Percentiles rank a stretch among this genome's conserved stretches.
phyloP scores from a whole-genome alignment of 768 basidiomycete genomes.

The Boletus insuetus region DNA sequence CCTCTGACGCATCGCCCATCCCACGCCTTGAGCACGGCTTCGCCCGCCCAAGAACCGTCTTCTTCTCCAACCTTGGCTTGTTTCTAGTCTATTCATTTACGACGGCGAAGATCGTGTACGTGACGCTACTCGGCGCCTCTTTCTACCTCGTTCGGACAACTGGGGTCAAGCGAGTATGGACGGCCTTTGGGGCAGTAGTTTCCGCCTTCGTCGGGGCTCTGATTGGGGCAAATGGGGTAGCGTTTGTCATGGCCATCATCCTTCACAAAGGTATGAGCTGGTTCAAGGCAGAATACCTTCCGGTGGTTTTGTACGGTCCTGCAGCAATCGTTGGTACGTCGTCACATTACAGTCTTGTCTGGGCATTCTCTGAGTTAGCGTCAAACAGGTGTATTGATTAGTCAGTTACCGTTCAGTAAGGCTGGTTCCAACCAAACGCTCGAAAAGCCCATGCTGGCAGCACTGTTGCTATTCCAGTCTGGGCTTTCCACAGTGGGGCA shows the following conservation, averaged over 20 bases:
- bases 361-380: not conserved
- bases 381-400: constrained; percentile 53
- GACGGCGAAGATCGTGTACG: constrained; percentile 65
- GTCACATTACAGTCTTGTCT: not conserved
- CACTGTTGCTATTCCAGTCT: constrained; percentile 60
- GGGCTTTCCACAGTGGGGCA: constrained; percentile 59
- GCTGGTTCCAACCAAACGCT: constrained; percentile 28
- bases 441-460: constrained; percentile 63
- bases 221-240: constrained; percentile 65
- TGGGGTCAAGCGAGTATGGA: constrained; percentile 30
- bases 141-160: constrained; percentile 40
- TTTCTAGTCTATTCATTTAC: constrained; percentile 75
- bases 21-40: constrained; percentile 55
- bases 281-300: constrained; percentile 71
- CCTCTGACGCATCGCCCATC: constrained; percentile 67
- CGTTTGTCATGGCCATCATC: constrained; percentile 60
- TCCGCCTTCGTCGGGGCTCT: constrained; percentile 56
- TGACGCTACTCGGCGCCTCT: constrained; percentile 46
- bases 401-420: constrained; percentile 54
- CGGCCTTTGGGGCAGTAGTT: constrained; percentile 48
- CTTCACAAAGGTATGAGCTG: constrained; percentile 78
- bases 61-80: constrained; percentile 65
- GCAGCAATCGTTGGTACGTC: constrained; percentile 66
- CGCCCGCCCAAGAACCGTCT: constrained; percentile 63
- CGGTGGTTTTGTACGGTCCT: constrained; percentile 70